phyloP scores from a whole-genome alignment of 345 rosid species.

The Chamaenerion angustifolium region DNA sequence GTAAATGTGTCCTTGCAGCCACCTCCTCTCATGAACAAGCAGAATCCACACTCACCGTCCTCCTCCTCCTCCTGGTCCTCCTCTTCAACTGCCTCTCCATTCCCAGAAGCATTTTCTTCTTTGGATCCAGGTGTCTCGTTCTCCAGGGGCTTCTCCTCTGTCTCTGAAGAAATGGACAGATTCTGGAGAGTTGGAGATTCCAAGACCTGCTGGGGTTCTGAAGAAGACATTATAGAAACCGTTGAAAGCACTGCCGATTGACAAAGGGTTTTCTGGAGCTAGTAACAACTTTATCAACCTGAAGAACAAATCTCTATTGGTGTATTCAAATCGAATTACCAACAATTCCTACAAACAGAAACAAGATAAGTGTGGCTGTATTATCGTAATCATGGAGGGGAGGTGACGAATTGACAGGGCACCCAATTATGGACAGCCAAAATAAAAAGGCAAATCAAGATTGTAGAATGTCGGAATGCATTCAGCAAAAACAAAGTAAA shows the following conservation, averaged over 20 bases:
- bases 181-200: not conserved
- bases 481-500: too few relatives aligned
- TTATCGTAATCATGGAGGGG: too few relatives aligned
- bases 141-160: not conserved
- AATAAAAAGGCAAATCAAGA: too few relatives aligned
- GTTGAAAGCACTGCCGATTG: not conserved
- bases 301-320: too few relatives aligned
- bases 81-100: conserved; percentile 1
- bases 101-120: not conserved
- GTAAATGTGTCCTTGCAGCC: conserved; percentile 63
- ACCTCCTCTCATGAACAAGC: conserved; percentile 80
- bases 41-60: conserved; percentile 7
- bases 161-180: not conserved
- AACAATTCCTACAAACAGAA: too few relatives aligned
- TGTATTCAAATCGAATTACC: too few relatives aligned
- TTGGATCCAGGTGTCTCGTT: not conserved
- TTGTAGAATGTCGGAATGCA: too few relatives aligned
- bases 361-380: too few relatives aligned
- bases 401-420: too few relatives aligned
- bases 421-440: too few relatives aligned
- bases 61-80: not conserved
- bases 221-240: conserved; percentile 5
- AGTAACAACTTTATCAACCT: too few relatives aligned
- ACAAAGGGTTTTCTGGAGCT: not conserved
- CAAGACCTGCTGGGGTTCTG: conserved; percentile 2